Evolutionary conservation across 345 rosid genomes (phyloP).

Genomic region (Mangifera indica): DNA sequence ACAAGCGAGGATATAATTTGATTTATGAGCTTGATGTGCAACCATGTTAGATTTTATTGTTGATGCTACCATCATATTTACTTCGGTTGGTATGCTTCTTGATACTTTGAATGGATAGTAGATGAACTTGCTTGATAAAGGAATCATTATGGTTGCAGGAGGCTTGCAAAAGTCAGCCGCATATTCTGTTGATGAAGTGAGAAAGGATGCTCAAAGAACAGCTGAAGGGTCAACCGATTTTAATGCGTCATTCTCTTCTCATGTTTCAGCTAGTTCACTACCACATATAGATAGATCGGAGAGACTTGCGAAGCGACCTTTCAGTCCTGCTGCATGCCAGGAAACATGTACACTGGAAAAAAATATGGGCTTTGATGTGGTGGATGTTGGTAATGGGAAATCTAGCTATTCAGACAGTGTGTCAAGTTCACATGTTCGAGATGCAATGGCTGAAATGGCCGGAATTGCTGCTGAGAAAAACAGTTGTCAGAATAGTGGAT

Average conservation of each 20-base stretch:
- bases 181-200: slow-evolving; percentile 10
- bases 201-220: slow-evolving; percentile 14
- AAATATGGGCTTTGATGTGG: slow-evolving; percentile 11
- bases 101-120: background rate
- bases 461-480: slow-evolving; percentile 8
- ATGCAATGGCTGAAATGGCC: slow-evolving; percentile 23
- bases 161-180: slow-evolving; percentile 10
- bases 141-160: slow-evolving; percentile 18
- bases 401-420: slow-evolving; percentile 31
- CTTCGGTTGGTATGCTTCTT: background rate
- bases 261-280: slow-evolving; percentile 15
- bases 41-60: too few species aligned
- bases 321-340: slow-evolving; percentile 4
- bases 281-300: slow-evolving; percentile 13
- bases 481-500: slow-evolving; percentile 12
- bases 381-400: slow-evolving; percentile 21
- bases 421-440: slow-evolving; percentile 27
- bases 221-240: slow-evolving; percentile 3
- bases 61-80: background rate
- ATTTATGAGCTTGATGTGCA: background rate
- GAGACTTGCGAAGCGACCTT: slow-evolving; percentile 5
- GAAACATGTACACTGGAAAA: slow-evolving; percentile 12
- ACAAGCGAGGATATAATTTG: background rate
- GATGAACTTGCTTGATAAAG: slow-evolving; percentile 11
- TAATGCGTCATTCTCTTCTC: slow-evolving; percentile 19